These are phyloP conservation scores for Thalassiosira livingstoniorum DNA, from an alignment of 352 stramenopile species.

Conservation along the genomic window DNA sequence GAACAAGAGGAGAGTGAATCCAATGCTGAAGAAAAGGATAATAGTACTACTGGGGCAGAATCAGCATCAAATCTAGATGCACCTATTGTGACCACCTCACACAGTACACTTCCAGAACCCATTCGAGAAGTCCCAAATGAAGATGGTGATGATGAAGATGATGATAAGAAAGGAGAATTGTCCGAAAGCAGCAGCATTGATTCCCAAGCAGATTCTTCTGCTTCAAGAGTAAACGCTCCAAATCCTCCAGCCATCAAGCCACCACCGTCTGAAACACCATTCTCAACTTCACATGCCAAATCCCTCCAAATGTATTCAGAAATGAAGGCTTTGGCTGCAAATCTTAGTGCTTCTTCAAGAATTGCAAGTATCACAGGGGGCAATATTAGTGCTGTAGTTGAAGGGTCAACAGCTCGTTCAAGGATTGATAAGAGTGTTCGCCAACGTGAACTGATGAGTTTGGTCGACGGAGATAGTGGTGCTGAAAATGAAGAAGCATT, in stretches of 20 bases:
- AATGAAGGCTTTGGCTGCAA: conserved; percentile 78
- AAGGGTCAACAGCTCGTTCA: conserved; percentile 72
- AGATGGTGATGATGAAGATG: conserved; percentile 62
- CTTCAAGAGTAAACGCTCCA: conserved; percentile 25
- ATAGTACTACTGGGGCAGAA: conserved; percentile 23
- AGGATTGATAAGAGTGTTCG: conserved; percentile 78
- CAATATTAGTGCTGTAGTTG: conserved; percentile 43
- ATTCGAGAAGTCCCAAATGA: conserved; percentile 79
- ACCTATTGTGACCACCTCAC: conserved; percentile 45
- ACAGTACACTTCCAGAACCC: conserved; percentile 58
- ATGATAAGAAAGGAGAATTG: conserved; percentile 25
- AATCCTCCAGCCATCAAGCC: conserved; percentile 28
- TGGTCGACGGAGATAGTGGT: conserved; percentile 68
- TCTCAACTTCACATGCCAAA: conserved; percentile 62
- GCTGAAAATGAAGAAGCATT: conserved; percentile 87
- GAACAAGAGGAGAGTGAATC: conserved; percentile 52
- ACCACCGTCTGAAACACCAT: conserved; percentile 18
- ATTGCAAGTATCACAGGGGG: conserved; percentile 80
- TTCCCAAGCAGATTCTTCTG: conserved; percentile 31
- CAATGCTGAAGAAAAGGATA: conserved; percentile 36
- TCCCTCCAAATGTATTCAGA: conserved; percentile 84
- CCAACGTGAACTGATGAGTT: conserved; percentile 75
- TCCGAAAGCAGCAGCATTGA: conserved; percentile 17
- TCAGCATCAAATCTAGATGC: conserved; percentile 30
- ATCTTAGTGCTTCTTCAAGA: conserved; percentile 69